Evolutionary conservation across 192 early-diverging fungal genomes (phyloP).

Genomic region (Gamsiella multidivaricata): DNA sequence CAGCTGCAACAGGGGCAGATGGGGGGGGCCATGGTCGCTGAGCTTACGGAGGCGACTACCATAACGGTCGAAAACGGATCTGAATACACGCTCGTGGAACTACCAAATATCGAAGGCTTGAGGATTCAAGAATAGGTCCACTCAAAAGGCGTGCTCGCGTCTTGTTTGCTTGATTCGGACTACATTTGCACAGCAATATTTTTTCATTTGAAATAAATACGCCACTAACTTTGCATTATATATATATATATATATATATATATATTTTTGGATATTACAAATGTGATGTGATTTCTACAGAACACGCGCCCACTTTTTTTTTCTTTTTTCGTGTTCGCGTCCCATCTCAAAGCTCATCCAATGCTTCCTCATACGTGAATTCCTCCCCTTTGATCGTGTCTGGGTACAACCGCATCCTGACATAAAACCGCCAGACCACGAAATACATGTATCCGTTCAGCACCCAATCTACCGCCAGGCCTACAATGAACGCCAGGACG

Average conservation of each 20-base stretch:
- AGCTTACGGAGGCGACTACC: neutral
- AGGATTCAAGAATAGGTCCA: constrained; percentile 4
- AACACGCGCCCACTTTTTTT: too few species aligned
- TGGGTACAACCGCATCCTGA: constrained; percentile 18
- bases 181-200: too few species aligned
- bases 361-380: constrained; percentile 8
- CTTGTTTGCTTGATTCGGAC: too few species aligned
- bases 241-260: too few species aligned
- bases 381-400: constrained; percentile 5
- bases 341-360: constrained; percentile 13
- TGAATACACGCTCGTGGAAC: neutral
- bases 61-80: too few species aligned
- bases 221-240: neutral
- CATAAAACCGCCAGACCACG: constrained; percentile 29
- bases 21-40: too few species aligned
- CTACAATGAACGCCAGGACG: constrained; percentile 9
- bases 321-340: neutral
- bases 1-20: too few species aligned
- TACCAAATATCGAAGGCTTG: constrained; percentile 6
- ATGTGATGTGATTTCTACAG: too few species aligned
- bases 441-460: constrained; percentile 36
- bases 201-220: too few species aligned
- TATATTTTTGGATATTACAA: too few species aligned
- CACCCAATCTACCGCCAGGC: constrained; percentile 14
- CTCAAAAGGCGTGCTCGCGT: too few species aligned